Percentiles rank a stretch among this genome's conserved stretches.
These are phyloP conservation scores for Pseudoperonospora humuli DNA, from an alignment of 352 stramenopile species.

Conservation along the genomic window DNA sequence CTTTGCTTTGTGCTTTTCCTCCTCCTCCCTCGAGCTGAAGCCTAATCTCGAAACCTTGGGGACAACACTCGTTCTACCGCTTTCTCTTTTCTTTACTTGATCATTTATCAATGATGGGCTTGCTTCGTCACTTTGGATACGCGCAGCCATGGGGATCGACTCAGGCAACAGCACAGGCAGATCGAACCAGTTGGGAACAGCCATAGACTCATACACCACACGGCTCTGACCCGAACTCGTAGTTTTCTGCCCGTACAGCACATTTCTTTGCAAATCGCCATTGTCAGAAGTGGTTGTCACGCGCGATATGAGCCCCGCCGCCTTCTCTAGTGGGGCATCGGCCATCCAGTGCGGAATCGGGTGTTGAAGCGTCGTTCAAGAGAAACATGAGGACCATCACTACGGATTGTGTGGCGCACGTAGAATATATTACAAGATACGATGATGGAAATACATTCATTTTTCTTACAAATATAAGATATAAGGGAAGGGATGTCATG, in stretches of 20 bases:
- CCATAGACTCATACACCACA: slow-evolving; percentile 10
- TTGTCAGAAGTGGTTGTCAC: not conserved
- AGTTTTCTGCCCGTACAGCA: slow-evolving; percentile 27
- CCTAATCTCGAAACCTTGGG: slow-evolving; percentile 49
- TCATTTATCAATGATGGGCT: not conserved
- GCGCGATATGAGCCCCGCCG: not conserved
- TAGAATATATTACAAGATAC: slow-evolving; percentile 8
- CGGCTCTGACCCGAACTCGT: slow-evolving; percentile 4
- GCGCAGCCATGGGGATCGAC: slow-evolving; percentile 24
- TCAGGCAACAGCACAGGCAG: slow-evolving; percentile 51
- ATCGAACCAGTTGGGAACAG: slow-evolving; percentile 55
- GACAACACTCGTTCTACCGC: not conserved
- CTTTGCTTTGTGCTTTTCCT: slow-evolving; percentile 12
- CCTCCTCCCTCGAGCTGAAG: slow-evolving; percentile 11
- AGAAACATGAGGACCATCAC: slow-evolving; percentile 5
- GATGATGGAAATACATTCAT: no score
- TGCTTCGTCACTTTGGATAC: slow-evolving; percentile 33
- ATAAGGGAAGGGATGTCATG: slow-evolving; percentile 16
- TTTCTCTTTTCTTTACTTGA: not conserved
- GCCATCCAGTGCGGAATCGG: slow-evolving; percentile 9
- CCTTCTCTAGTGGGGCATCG: slow-evolving; percentile 2
- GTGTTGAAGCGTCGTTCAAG: slow-evolving; percentile 3
- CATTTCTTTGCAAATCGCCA: slow-evolving; percentile 17
- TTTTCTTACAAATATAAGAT: slow-evolving; percentile 17
- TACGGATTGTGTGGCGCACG: not conserved